These are phyloP conservation scores for Lophiotrema nucula DNA, from an alignment of 495 filamentous ascomycete species.

Conservation along the genomic window DNA sequence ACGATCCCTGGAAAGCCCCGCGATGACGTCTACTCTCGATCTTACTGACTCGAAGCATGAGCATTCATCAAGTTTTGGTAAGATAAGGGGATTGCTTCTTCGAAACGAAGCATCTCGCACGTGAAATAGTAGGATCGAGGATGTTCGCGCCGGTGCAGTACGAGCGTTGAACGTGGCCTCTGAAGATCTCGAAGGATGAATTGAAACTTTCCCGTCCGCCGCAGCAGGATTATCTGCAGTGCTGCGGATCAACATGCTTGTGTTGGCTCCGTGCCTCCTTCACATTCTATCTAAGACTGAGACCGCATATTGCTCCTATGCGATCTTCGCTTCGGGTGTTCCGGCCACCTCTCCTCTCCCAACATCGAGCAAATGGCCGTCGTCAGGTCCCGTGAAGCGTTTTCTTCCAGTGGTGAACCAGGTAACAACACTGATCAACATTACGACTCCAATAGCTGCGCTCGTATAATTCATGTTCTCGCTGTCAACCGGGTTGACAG, in stretches of 20 bases:
- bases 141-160: not conserved
- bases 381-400: conserved; percentile 51
- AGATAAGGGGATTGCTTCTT: conserved; percentile 1
- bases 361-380: conserved; percentile 17
- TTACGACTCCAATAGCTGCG: conserved; percentile 56
- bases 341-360: conserved; percentile 22
- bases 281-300: conserved; percentile 1
- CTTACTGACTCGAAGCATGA: not conserved
- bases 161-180: conserved; percentile 10
- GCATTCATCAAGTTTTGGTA: not conserved
- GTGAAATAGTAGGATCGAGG: not conserved
- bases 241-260: conserved; percentile 5
- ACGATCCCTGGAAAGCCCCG: not conserved
- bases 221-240: conserved; percentile 2
- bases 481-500: conserved; percentile 48
- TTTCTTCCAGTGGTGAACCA: conserved; percentile 55
- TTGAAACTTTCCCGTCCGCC: conserved; percentile 8
- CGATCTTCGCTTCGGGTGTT: conserved; percentile 16
- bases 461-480: conserved; percentile 61
- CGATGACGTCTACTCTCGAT: conserved; percentile 10
- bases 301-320: conserved; percentile 1
- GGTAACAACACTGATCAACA: conserved; percentile 50
- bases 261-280: conserved; percentile 18
- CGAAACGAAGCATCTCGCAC: too few species aligned
- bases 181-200: conserved; percentile 2